Evolutionary conservation across 805 yeast species (phyloP).

Genomic region (Schwanniomyces sp.): DNA sequence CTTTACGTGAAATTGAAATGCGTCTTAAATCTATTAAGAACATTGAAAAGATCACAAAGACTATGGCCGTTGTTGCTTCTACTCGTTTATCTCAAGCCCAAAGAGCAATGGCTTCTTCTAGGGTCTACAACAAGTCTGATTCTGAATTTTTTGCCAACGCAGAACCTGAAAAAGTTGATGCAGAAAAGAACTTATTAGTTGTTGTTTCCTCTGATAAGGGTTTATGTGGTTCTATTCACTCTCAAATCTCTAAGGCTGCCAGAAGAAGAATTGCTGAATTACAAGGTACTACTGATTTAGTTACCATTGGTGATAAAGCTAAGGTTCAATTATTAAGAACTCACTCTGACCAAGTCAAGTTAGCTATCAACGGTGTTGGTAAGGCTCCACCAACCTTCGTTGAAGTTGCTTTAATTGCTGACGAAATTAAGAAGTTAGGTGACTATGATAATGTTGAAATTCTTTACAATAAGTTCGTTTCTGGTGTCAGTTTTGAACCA

Average conservation of each 20-base stretch:
- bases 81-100: constrained; percentile 95
- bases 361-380: constrained; percentile 89
- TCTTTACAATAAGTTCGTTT: constrained; percentile 81
- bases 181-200: constrained; percentile 71
- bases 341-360: constrained; percentile 62
- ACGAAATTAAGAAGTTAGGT: constrained; percentile 70
- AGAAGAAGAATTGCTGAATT: constrained; percentile 62
- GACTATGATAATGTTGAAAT: constrained; percentile 78
- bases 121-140: constrained; percentile 81
- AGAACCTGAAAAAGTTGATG: constrained; percentile 64
- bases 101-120: constrained; percentile 86
- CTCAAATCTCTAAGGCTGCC: constrained; percentile 88
- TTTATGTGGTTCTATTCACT: constrained; percentile 97
- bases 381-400: constrained; percentile 93
- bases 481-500: constrained; percentile 92
- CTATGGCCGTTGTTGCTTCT: constrained; percentile 99
- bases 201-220: constrained; percentile 97
- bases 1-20: constrained; percentile 96
- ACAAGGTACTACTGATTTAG: constrained; percentile 70
- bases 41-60: constrained; percentile 98
- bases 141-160: constrained; percentile 75
- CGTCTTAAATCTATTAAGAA: constrained; percentile 98
- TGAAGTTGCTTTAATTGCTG: constrained; percentile 88
- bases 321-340: constrained; percentile 88
- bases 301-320: constrained; percentile 92